Evolutionary conservation across 2,329 filamentous ascomycete genomes (phyloP).

Genomic region (Clonostachys byssicola): DNA sequence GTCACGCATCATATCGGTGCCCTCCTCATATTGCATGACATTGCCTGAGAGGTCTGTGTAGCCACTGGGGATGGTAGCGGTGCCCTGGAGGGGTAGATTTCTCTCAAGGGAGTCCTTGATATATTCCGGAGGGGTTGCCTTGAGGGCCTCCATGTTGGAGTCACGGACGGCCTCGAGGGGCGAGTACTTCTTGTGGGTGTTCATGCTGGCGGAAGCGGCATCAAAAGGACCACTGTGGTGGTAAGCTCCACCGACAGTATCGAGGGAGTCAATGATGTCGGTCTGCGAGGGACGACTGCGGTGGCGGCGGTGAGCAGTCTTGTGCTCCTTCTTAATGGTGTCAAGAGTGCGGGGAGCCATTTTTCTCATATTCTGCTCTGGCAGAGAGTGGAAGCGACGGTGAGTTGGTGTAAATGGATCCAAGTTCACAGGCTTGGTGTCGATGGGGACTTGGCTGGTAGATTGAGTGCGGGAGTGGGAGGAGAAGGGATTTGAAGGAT

Average conservation of each 20-base stretch:
- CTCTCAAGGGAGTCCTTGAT: conserved; percentile 68
- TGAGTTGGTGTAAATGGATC: conserved; percentile 1
- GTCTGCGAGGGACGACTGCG: conserved; percentile 62
- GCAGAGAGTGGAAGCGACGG: conserved; percentile 9
- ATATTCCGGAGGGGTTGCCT: conserved; percentile 75
- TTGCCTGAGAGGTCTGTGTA: conserved; percentile 63
- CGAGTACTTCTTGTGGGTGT: conserved; percentile 56
- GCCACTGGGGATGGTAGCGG: conserved; percentile 72
- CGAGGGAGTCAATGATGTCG: conserved; percentile 79
- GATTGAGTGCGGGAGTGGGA: conserved; percentile 8
- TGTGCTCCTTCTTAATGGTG: conserved; percentile 52
- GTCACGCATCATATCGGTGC: conserved; percentile 81
- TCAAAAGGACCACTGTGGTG: conserved; percentile 93
- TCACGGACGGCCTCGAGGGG: conserved; percentile 73
- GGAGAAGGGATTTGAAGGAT: conserved; percentile 37
- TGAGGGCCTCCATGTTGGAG: conserved; percentile 72
- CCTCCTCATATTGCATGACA: conserved; percentile 76
- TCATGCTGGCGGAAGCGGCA: conserved; percentile 71
- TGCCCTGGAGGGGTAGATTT: conserved; percentile 79
- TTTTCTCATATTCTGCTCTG: conserved; percentile 56
- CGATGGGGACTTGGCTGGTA: neutral
- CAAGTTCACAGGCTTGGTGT: neutral
- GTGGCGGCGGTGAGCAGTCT: conserved; percentile 61
- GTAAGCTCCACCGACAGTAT: conserved; percentile 64
- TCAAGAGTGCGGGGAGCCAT: conserved; percentile 64